Evolutionary conservation across 495 filamentous ascomycete species (phyloP).

Genomic region (Tuber microsphaerosporum): DNA sequence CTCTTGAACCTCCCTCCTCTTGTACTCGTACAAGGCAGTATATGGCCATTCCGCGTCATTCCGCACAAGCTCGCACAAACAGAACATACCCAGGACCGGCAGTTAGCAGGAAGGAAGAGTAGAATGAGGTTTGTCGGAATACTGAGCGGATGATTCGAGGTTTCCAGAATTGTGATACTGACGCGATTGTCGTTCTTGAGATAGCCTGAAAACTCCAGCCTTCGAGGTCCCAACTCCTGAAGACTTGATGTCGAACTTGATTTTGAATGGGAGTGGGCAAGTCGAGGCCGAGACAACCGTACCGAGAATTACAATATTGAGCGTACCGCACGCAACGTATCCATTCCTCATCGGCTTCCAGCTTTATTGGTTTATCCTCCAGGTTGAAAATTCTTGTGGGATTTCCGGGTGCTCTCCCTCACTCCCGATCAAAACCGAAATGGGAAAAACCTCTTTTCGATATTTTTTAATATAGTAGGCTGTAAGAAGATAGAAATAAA

Average conservation of each 20-base stretch:
- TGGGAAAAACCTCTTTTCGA: neutral
- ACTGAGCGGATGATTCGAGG: neutral
- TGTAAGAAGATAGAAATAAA: neutral
- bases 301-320: neutral
- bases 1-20: neutral
- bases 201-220: too few relatives aligned
- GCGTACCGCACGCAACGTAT: neutral
- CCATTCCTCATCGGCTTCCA: neutral
- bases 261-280: too few relatives aligned
- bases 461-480: neutral
- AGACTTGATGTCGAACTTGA: too few relatives aligned
- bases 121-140: neutral
- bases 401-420: neutral
- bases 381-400: neutral
- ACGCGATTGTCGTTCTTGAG: too few relatives aligned
- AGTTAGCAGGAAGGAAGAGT: neutral
- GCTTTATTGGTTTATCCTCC: neutral
- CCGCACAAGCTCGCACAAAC: neutral
- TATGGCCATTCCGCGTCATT: neutral
- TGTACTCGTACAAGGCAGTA: neutral
- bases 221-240: too few relatives aligned
- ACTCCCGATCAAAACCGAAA: neutral
- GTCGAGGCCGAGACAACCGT: too few relatives aligned
- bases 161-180: neutral
- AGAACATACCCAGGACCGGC: neutral